Base-by-base conservation (phyloP, 202 grass and related monocot genomes). In the Carex sylvatica region DNA sequence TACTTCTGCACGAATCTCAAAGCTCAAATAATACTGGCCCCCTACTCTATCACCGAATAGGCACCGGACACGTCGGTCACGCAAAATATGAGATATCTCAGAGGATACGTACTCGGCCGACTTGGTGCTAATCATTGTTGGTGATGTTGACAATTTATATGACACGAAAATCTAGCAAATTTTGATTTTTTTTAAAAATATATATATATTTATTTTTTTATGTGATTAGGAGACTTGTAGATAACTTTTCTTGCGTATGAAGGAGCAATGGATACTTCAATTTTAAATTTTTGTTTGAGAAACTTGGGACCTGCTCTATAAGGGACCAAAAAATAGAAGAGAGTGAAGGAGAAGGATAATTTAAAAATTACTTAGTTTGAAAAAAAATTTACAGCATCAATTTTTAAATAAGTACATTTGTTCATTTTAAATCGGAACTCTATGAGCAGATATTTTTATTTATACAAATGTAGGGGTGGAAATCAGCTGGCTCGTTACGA, bases 131-230 rank as follows among this genome's bases (percentile, higher is more conserved):
- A 65, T 82, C 16, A 82, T 66, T 65, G 26, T 2, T 81, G 11
- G 9, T 69, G 46, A 82, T 82, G 80, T 82, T 20, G 44, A 82
- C 62, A 69, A 75, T 16, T 13, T 74, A 54, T 23, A 51, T 72
- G 9, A 72, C 49, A 18, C 24, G 14, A 55, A 75, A 55, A 55
- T 53, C 47, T 54, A 75, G 0, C 16, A 11, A 33, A 76, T 3
- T n/a, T 56, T 55, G 14, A 55, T 28, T 33, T 56, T 24, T 81
- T 28, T 28, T 28, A 28, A 51, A 65, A 53, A 53, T 16, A 15
- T 23, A 28, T 67, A 52, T 53, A 30, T 65, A 26, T 78, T 58
- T 59, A 8, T 0, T 10, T 77, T 77, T 8, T 14, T 79, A 64
- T 47, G 12, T 18, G 0, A 80, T 64, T 66, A 31, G 12, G 16